Conservation (phyloP, 1,139 yeast species). For the Hyphopichia khmerensis region DNA sequence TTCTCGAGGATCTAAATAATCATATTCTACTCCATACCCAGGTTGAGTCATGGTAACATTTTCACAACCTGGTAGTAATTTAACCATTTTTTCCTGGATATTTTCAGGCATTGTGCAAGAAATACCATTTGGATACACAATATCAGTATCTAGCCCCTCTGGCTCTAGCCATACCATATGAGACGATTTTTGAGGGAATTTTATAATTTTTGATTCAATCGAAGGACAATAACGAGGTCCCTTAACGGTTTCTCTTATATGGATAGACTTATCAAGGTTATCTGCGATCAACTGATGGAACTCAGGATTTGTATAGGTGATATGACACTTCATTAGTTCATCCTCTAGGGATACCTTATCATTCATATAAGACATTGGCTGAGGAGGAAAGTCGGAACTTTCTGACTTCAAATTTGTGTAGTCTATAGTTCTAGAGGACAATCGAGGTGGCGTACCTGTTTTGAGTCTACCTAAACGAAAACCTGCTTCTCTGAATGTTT, state of each 20-base stretch:
- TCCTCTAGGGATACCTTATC: slow-evolving; percentile 59
- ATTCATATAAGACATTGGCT: slow-evolving; percentile 89
- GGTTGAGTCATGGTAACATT: slow-evolving; percentile 87
- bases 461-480: slow-evolving; percentile 86
- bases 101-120: slow-evolving; percentile 97
- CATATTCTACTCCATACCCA: slow-evolving; percentile 98
- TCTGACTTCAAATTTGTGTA: slow-evolving; percentile 61
- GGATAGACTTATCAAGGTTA: slow-evolving; percentile 81
- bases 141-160: slow-evolving; percentile 83
- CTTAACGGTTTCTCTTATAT: slow-evolving; percentile 88
- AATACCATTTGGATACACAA: slow-evolving; percentile 94
- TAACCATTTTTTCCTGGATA: slow-evolving; percentile 72
- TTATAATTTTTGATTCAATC: slow-evolving; percentile 81
- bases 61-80: slow-evolving; percentile 84
- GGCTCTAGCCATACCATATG: slow-evolving; percentile 97
- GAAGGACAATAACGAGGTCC: slow-evolving; percentile 99
- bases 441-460: slow-evolving; percentile 96
- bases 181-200: slow-evolving; percentile 71
- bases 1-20: slow-evolving; percentile 92
- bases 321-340: slow-evolving; percentile 66
- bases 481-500: slow-evolving; percentile 73
- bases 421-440: slow-evolving; percentile 70
- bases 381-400: slow-evolving; percentile 75
- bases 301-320: slow-evolving; percentile 74
- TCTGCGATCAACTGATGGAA: slow-evolving; percentile 68